These are phyloP conservation scores for Sporothrix humicola DNA, from an alignment of 2,329 filamentous ascomycete species.

Conservation along the genomic window DNA sequence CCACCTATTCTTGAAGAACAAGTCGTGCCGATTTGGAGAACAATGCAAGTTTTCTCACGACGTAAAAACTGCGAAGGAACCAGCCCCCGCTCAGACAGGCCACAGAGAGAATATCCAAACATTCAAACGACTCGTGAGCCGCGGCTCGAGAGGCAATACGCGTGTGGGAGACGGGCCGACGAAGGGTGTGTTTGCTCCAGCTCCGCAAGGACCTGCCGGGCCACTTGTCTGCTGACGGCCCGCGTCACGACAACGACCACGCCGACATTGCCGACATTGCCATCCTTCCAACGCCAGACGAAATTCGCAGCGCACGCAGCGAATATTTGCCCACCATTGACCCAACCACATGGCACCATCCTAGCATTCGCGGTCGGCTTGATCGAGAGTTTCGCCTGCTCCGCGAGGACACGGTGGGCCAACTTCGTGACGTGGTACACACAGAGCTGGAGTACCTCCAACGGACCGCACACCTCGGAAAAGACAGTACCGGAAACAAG, in stretches of 20 bases:
- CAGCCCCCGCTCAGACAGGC: not conserved
- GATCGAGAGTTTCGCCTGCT: conserved; percentile 63
- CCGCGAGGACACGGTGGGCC: conserved; percentile 60
- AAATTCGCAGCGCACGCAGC: conserved; percentile 46
- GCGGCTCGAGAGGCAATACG: no score
- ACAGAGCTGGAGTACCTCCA: conserved; percentile 47
- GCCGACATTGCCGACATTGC: conserved; percentile 50
- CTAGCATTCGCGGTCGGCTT: conserved; percentile 54
- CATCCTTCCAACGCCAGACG: conserved; percentile 53
- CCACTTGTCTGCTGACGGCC: conserved; percentile 27
- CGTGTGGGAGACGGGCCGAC: not conserved
- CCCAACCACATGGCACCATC: conserved; percentile 48
- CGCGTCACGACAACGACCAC: conserved; percentile 55
- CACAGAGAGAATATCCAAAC: not conserved
- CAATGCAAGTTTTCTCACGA: conserved; percentile 23
- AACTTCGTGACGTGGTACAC: conserved; percentile 56
- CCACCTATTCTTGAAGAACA: not conserved
- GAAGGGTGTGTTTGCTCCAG: not conserved
- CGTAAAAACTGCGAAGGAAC: not conserved
- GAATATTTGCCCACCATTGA: conserved; percentile 52
- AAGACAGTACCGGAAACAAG: no score
- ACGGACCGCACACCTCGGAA: no score
- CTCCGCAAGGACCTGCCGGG: conserved; percentile 31
- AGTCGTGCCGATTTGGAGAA: conserved; percentile 5
- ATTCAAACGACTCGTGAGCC: conserved; percentile 18